Evolutionary conservation across 1,139 yeast genomes (phyloP), one percentile per base, ranked within the genome.

Genomic region (Candida dubliniensis): DNA sequence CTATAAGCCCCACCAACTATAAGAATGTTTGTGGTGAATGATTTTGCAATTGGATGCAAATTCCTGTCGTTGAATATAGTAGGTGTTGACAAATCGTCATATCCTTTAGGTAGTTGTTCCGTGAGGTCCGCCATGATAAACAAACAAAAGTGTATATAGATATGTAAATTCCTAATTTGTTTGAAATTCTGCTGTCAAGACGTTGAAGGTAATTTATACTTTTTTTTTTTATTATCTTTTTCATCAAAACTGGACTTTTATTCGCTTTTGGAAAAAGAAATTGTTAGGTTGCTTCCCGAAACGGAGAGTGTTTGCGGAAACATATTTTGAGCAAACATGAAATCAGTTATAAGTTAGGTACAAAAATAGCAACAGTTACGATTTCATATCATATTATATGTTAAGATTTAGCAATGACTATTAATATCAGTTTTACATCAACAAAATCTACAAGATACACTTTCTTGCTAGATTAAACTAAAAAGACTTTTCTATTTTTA

Each of bases 1-100:
- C 76, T 74, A 51, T 68, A 77, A 0, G 81, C 71, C 1, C 81
- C 81, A 4, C 82, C 82, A n/a, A 76, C 71, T 4, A 76, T 64
- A 34, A 77, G 61, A 7, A 77, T 64, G 44, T 71, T 71, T 36
- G 68, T 63, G 26, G 48, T 49, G 37, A 56, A 49, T 8, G 57
- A 43, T 10, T 8, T 12, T 11, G 40, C 18, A 9, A 25, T 38
- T 4, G 35, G 3, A 23, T 38, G 34, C n/a, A 38, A 23, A 11
- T 24, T 37, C 12, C 24, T 25, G 8, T 12, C n/a, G 13, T n/a
- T 23, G 34, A 31, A 38, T n/a, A 25, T 9, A 3, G 35, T 31
- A 4, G 40, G 40, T 4, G 14, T 23, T 2, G 31, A 29, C 11
- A 38, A 25, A n/a, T 31, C 18, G 12, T 31, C 23, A 24, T 31